Evolutionary conservation across 1,139 yeast genomes (phyloP).

Genomic region (Kodamaea anthophila): DNA sequence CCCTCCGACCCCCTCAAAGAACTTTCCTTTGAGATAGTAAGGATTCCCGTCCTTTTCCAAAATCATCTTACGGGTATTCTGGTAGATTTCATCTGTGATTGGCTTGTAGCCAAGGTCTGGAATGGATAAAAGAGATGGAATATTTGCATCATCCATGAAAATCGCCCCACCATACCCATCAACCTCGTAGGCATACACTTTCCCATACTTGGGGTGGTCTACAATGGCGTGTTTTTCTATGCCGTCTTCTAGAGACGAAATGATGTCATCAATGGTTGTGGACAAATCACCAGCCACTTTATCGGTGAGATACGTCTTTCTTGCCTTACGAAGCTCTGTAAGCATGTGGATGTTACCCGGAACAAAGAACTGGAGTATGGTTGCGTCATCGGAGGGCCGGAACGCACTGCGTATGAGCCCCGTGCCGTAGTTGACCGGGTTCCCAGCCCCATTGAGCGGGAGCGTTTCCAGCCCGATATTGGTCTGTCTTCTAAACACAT

Average conservation of each 20-base stretch:
- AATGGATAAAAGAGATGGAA: slow-evolving; percentile 74
- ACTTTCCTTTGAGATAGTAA: slow-evolving; percentile 56
- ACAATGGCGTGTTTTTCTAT: slow-evolving; percentile 59
- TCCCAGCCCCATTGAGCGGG: slow-evolving; percentile 72
- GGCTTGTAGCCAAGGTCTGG: slow-evolving; percentile 72
- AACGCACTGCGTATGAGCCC: slow-evolving; percentile 82
- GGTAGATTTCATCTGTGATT: slow-evolving; percentile 52
- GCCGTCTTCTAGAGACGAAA: slow-evolving; percentile 45
- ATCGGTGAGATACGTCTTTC: slow-evolving; percentile 15
- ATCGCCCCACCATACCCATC: slow-evolving; percentile 78
- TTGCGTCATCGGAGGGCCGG: slow-evolving; percentile 87
- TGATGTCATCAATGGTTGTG: slow-evolving; percentile 21
- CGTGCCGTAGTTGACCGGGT: slow-evolving; percentile 69
- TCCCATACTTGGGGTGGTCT: slow-evolving; percentile 63
- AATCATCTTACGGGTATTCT: slow-evolving; percentile 75
- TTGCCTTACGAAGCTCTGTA: slow-evolving; percentile 48
- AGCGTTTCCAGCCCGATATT: slow-evolving; percentile 76
- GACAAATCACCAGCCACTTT: slow-evolving; percentile 5
- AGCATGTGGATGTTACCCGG: slow-evolving; percentile 83
- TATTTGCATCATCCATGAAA: slow-evolving; percentile 87
- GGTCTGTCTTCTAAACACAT: slow-evolving; percentile 69
- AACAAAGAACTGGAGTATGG: slow-evolving; percentile 70
- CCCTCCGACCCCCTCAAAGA: slow-evolving; percentile 79
- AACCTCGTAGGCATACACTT: slow-evolving; percentile 81
- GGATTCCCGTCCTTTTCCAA: slow-evolving; percentile 70